A percentile compares a stretch with the other conserved stretches of the same genome.
These are phyloP conservation scores for Saturnispora diversa DNA, from an alignment of 805 yeast genomes.

Conservation along the genomic window DNA sequence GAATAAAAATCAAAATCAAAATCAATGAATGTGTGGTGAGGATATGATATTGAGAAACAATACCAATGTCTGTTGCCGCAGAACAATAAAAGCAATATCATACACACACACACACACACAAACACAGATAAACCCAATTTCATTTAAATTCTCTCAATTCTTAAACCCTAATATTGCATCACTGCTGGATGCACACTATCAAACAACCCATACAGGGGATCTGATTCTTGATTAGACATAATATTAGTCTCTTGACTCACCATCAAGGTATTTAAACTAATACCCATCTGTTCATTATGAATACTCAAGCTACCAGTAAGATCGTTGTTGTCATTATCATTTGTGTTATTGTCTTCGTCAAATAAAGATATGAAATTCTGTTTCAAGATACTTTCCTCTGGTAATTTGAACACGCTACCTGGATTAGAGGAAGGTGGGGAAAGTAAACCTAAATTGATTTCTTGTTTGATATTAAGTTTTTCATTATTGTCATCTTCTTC, in stretches of 20 bases:
- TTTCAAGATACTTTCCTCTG: slow-evolving; percentile 21
- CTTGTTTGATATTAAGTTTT: slow-evolving; percentile 3
- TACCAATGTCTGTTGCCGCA: slow-evolving; percentile 6
- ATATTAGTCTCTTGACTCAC: slow-evolving; percentile 6
- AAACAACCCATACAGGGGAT: slow-evolving; percentile 25
- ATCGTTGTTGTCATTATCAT: slow-evolving; percentile 2
- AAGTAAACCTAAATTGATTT: slow-evolving; percentile 9
- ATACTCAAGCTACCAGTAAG: slow-evolving; percentile 20
- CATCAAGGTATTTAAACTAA: background rate
- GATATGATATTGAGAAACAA: background rate
- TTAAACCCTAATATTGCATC: slow-evolving; percentile 26
- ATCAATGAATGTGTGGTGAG: background rate
- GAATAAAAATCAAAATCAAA: slow-evolving; percentile 6
- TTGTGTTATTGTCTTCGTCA: slow-evolving; percentile 2
- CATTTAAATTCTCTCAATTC: too few species aligned
- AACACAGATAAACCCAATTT: slow-evolving; percentile 7
- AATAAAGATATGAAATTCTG: slow-evolving; percentile 24
- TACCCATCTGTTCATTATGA: background rate
- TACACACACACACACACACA: too few species aligned
- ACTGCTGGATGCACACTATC: slow-evolving; percentile 36
- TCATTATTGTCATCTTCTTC: slow-evolving; percentile 18
- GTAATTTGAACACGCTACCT: slow-evolving; percentile 25
- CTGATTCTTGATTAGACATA: background rate
- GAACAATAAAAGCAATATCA: too few species aligned
- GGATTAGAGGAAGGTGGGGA: slow-evolving; percentile 29